Evolutionary conservation across 2,329 filamentous ascomycete genomes (phyloP), one percentile per base, ranked within the genome.

Genomic region (Knufia fluminis): DNA sequence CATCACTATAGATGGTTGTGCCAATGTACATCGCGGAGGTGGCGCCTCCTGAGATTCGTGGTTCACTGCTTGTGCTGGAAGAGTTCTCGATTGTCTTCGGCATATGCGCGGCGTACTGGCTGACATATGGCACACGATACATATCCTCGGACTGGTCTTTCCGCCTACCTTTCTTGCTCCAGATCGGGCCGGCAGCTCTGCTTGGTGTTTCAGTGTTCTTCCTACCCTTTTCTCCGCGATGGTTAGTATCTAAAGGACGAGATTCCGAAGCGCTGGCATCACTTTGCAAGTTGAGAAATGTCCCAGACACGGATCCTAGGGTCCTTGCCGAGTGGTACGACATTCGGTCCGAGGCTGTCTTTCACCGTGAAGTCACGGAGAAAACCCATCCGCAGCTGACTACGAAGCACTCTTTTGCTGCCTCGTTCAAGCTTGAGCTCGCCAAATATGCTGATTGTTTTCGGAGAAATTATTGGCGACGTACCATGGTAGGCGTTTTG

Each of bases 201-300:
- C 61, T 70, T 2, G 59, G 60, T 1, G 62, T 58, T 1, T 65
- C 66, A 28, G 66, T 70, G 2, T 52, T 64, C 10, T 67, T 74
- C 52, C 65, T 78, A 35, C 77, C 77, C 0, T 78, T 73, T 56
- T 78, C 76, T 0, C 77, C 77, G 0, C 67, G 77, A 24, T 79
- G 76, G 69, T 68, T 79, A 0, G 69, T 68, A 6, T 68, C 67
- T 3, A 68, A 71, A 44, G 68, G 67, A 8, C 68, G 71, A 2
- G 64, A 76, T 26, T 64, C 73, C 3, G 75, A 78, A 49, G 70
- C 72, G 0, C 62, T 78, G 4, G 51, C 65, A 6, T 69, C 66
- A n/a, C 63, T 80, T 0, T 63, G 64, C 3, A 72, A 68, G 52
- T 63, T 80, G 6, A 72, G 77, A 9, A 66, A 68, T 26, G 62